Evolutionary conservation across 1,284 basidiomycete genomes (phyloP), one percentile per base, ranked within the genome.

Genomic region (Ustilago sp.): DNA sequence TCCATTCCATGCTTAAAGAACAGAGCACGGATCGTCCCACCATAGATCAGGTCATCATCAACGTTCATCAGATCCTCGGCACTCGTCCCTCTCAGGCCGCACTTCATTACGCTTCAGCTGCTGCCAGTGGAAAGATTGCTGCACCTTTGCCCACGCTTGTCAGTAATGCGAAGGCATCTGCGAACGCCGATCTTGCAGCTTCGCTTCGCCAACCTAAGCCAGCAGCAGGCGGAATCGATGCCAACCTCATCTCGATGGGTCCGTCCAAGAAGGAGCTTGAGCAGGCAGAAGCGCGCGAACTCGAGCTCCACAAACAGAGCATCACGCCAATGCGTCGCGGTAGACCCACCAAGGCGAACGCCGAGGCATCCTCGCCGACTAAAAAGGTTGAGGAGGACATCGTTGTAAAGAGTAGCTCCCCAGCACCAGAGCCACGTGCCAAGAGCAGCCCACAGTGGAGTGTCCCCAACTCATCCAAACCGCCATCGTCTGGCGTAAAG

Each of bases 1-100:
- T 99, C 75, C 92, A 73, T 23, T 72, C 80, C 3, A 39, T 83
- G 59, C 78, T 83, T 45, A 76, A 75, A n/a, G 82, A 83, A 34
- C 82, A 81, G 41, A 79, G 81, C n/a, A 54, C 66, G 15, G 57
- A 72, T 13, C 65, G 82, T 38, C 82, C 82, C 11, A 77, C 65
- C 47, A 77, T 83, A 58, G 82, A 83, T 45, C 69, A 82, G 56
- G 53, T 83, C 34, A 64, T 82, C 39, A 59, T 83, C 52, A 50
- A 68, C 13, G 80, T 81, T 8, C 80, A 82, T 58, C 61, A 70
- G 45, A 75, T 83, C 13, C 80, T 80, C 17, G 78, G 78, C 59
- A 78, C 76, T 2, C 55, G 57, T 0, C 81, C 82, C 12, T 77
- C 82, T 3, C 54, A 69, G 19, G 58, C 64, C 50, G 76, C 74